phyloP scores from a whole-genome alignment of 331 rosid species.

The Spiraea crenata region DNA sequence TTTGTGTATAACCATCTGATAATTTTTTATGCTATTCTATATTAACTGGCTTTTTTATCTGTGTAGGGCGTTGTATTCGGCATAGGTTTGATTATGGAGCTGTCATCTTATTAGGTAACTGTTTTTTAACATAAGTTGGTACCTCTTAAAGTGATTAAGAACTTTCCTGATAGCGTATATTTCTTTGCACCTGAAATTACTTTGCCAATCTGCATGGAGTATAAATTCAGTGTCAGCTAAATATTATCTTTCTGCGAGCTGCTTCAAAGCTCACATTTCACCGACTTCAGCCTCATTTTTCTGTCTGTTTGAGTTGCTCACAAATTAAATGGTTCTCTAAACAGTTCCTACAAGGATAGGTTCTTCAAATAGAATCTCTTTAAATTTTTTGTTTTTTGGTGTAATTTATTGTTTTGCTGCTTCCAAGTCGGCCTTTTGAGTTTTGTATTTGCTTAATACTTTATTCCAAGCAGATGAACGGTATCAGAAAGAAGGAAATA shows the following conservation, averaged over 20 bases:
- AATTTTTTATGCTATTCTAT: background rate
- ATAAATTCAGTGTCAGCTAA: background rate
- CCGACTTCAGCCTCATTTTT: background rate
- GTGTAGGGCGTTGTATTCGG: constrained; percentile 87
- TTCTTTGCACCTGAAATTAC: background rate
- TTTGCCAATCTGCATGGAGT: background rate
- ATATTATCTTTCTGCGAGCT: background rate
- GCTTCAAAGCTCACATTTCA: background rate
- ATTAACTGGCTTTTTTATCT: constrained; percentile 23
- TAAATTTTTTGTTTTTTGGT: background rate
- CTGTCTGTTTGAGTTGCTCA: background rate
- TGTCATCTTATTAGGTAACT: constrained; percentile 75
- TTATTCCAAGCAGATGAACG: constrained; percentile 79
- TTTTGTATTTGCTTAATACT: constrained; percentile 6
- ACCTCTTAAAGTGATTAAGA: background rate
- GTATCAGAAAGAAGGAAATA: constrained; percentile 70
- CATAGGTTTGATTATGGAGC: constrained; percentile 95
- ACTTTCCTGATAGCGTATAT: background rate
- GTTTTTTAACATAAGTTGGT: background rate
- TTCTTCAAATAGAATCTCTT: background rate
- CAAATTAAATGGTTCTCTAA: background rate
- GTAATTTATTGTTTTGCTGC: background rate
- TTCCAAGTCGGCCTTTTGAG: constrained; percentile 4
- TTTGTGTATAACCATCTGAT: constrained; percentile 8
- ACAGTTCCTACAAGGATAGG: background rate